phyloP scores from a whole-genome alignment of 2,329 filamentous ascomycete species.

The Aspergillus luchuensis region DNA sequence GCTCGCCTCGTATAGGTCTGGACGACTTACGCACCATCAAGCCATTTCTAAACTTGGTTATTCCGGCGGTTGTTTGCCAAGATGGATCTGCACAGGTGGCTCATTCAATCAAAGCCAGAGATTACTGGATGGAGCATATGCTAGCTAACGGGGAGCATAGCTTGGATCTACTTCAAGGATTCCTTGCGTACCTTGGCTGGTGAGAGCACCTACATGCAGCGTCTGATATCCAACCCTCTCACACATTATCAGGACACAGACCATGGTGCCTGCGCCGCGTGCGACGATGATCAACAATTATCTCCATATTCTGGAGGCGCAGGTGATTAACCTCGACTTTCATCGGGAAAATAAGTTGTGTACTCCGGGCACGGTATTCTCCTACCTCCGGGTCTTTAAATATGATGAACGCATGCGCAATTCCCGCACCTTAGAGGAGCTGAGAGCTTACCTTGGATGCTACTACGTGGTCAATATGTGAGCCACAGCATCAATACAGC shows the following conservation, averaged over 20 bases:
- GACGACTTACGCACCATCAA: slow-evolving; percentile 23
- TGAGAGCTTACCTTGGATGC: slow-evolving; percentile 54
- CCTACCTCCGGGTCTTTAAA: slow-evolving; percentile 9
- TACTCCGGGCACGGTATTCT: background rate
- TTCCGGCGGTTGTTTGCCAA: slow-evolving; percentile 24
- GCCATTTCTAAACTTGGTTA: slow-evolving; percentile 27
- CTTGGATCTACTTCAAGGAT: slow-evolving; percentile 51
- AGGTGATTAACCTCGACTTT: slow-evolving; percentile 50
- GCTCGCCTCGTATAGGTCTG: slow-evolving; percentile 18
- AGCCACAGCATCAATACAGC: slow-evolving; percentile 22
- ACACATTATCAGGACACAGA: slow-evolving; percentile 7
- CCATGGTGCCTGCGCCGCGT: slow-evolving; percentile 20
- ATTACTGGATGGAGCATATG: slow-evolving; percentile 47
- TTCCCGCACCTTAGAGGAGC: slow-evolving; percentile 54
- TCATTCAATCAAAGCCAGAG: slow-evolving; percentile 14
- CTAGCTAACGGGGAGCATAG: slow-evolving; percentile 46
- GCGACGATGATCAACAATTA: slow-evolving; percentile 53
- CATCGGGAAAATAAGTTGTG: background rate
- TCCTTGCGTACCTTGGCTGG: slow-evolving; percentile 52
- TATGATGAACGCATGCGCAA: slow-evolving; percentile 16
- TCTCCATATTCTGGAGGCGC: slow-evolving; percentile 50
- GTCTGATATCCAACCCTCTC: background rate
- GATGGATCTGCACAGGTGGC: slow-evolving; percentile 17
- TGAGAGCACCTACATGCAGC: slow-evolving; percentile 27
- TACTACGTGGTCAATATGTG: slow-evolving; percentile 60